Evolutionary conservation across 2,329 filamentous ascomycete genomes (phyloP).

Genomic region (Epichloe scottii): DNA sequence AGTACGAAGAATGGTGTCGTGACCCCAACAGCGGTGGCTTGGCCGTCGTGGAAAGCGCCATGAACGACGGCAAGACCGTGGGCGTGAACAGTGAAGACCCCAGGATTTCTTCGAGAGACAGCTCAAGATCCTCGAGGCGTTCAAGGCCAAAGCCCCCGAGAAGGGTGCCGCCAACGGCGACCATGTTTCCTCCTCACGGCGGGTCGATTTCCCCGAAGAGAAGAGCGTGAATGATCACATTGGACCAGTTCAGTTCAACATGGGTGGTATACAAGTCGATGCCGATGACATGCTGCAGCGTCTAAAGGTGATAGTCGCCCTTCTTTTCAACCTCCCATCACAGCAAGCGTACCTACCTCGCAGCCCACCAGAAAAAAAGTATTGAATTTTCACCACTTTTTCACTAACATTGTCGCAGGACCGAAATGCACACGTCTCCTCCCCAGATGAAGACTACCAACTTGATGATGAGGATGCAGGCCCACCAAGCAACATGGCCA

Average conservation of each 20-base stretch:
- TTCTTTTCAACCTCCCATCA: not conserved
- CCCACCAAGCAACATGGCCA: slow-evolving; percentile 28
- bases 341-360: not conserved
- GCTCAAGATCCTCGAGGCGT: slow-evolving; percentile 58
- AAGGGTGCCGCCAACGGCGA: slow-evolving; percentile 18
- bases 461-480: slow-evolving; percentile 26
- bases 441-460: slow-evolving; percentile 22
- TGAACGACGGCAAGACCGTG: slow-evolving; percentile 23
- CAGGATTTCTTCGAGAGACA: slow-evolving; percentile 70
- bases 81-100: slow-evolving; percentile 38
- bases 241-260: slow-evolving; percentile 92
- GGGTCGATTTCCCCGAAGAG: slow-evolving; percentile 25
- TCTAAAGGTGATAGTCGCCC: slow-evolving; percentile 53
- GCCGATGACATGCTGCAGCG: slow-evolving; percentile 86
- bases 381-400: too few relatives aligned
- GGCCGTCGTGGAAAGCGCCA: slow-evolving; percentile 26
- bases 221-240: slow-evolving; percentile 64
- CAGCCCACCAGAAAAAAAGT: not conserved
- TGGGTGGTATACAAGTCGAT: slow-evolving; percentile 93
- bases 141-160: slow-evolving; percentile 42
- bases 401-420: slow-evolving; percentile 29
- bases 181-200: slow-evolving; percentile 12
- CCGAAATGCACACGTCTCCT: slow-evolving; percentile 39
- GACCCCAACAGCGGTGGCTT: slow-evolving; percentile 55
- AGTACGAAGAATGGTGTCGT: slow-evolving; percentile 69